Evolutionary conservation across 495 filamentous ascomycete genomes (phyloP).

Genomic region (Mytilinidion resinicola): DNA sequence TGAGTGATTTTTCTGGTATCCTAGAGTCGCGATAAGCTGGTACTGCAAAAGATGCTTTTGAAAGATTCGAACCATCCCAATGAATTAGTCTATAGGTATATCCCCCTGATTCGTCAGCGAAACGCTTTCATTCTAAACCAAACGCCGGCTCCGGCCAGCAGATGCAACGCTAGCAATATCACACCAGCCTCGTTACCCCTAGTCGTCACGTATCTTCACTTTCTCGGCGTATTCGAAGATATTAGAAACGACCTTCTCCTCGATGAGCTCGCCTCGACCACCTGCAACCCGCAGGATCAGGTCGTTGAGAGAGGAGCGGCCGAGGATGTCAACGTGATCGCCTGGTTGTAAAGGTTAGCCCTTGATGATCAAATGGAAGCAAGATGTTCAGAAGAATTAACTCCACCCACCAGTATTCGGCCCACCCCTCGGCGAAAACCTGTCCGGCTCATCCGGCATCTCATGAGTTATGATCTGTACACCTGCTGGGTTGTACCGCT

Average conservation of each 20-base stretch:
- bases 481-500: slow-evolving; percentile 84
- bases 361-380: neutral
- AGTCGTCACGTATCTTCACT: slow-evolving; percentile 66
- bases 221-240: slow-evolving; percentile 75
- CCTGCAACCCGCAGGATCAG: slow-evolving; percentile 81
- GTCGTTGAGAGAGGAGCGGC: slow-evolving; percentile 82
- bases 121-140: neutral
- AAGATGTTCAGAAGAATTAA: neutral
- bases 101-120: neutral
- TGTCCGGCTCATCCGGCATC: slow-evolving; percentile 93
- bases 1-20: neutral
- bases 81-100: slow-evolving; percentile 4
- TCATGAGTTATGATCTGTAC: slow-evolving; percentile 78
- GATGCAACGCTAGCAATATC: neutral
- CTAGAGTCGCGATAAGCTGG: no score
- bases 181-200: slow-evolving; percentile 2
- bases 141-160: neutral
- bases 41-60: no score
- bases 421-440: slow-evolving; percentile 84
- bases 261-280: slow-evolving; percentile 75
- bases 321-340: slow-evolving; percentile 95
- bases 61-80: no score
- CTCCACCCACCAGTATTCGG: slow-evolving; percentile 70
- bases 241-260: slow-evolving; percentile 68
- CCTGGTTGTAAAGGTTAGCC: slow-evolving; percentile 37